Base-by-base conservation (phyloP, 1,284 basidiomycete genomes). In the Pseudozyma pruni region DNA sequence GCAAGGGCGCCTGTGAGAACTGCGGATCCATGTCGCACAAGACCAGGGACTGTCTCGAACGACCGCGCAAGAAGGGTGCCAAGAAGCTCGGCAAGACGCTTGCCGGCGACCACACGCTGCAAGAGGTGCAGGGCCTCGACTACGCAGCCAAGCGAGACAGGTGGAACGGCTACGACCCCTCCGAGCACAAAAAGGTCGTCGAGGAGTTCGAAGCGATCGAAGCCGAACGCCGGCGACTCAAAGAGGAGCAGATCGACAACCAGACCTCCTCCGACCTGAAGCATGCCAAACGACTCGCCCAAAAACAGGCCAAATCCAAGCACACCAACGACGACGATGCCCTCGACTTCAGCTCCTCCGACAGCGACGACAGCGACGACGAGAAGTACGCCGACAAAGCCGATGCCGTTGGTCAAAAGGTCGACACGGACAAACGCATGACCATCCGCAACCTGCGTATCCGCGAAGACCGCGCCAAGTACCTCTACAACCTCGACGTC, bases 391-490 rank as follows among this genome's bases (percentile, higher is more conserved):
- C 95, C 19, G 96, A 98, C 79, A 90, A 92, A 37, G 95, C 95
- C 16, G 94, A 98, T 81, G 93, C 93, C 50, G 94, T 97, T 14
- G 96, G 96, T 8, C 95, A 98, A 83, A 96, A 97, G 84, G 86
- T 98, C 72, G 95, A 99, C 83, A 91, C 93, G 14, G 98, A 98
- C 85, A 97, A 94, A 29, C 90, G 96, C 59, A 95, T 98, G 72
- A 98, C 96, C 6, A 94, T 98, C 54, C 90, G 96, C 73, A 98
- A 99, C 84, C 85, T 99, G 79, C 92, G 96, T 85, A 98, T 99
- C 76, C 90, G 96, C 81, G 96, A 99, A 84, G 96, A 99, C 83
- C 97, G 95, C 1, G 96, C 96, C 16, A 99, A 99, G 84, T 99
- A 99, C 78, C 88, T 99, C 75, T 91, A 97, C 84, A 98, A 98